Base-by-base conservation (phyloP, 257 asterid species). In the Primulina eburnea region DNA sequence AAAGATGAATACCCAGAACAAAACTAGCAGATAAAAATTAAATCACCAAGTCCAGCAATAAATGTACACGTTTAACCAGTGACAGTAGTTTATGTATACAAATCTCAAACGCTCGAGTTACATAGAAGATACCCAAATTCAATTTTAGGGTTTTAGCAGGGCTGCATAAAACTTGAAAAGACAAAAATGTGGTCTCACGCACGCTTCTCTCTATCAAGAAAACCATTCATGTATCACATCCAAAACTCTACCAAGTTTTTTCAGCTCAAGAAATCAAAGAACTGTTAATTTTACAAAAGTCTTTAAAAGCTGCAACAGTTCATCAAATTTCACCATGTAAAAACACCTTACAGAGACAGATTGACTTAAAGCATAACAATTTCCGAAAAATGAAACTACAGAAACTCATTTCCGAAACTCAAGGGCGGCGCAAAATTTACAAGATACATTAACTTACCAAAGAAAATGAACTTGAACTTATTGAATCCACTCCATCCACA, bases 401-500 rank as follows among this genome's bases (percentile, higher is more conserved):
- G 58, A 50, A 65, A 38, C 59, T 63, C 62, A 50, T 16, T 60
- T 75, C 32, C 71, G 68, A 47, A 59, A 24, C 24, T 52, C 40
- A 68, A 21, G 65, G 26, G 18, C n/a, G 14, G 67, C n/a, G 64
- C 43, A 8, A 14, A 24, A 37, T 6, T 24, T 26, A 68, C 64
- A 11, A 37, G 59, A 76, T 43, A 68, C 43, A 56, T 8, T 68
- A 35, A 80, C 95, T 84, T 53, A 89, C 96, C 81, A 80, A 17
- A 12, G 90, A 83, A 55, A 77, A 68, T 55, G 89, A 70, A 69
- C 75, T 47, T 5, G 83, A 79, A 67, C 77, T 79, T 33, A 79
- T 24, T 30, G 97, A 81, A 40, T 83, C 85, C 67, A 85, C 85
- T 52, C 95, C 88, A 81, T 91, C 96, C 57, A 82, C 69, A 32